A percentile compares a stretch with the other conserved stretches of the same genome.
These are phyloP conservation scores for Cladophialophora carrionii DNA, from an alignment of 2,329 filamentous ascomycete genomes.

Conservation along the genomic window DNA sequence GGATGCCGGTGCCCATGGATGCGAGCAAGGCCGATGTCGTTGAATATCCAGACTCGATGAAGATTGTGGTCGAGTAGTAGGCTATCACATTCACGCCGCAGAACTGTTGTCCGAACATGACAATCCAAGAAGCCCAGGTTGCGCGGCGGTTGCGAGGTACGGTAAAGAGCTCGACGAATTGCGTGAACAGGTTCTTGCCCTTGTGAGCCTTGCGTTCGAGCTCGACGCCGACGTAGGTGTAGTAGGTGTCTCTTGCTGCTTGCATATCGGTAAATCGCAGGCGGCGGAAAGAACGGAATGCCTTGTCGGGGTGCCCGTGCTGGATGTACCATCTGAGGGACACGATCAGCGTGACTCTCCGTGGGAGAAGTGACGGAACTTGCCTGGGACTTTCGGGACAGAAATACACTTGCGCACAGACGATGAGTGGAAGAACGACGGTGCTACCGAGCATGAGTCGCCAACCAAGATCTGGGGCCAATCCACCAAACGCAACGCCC, in stretches of 20 bases:
- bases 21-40: constrained; percentile 59
- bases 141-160: constrained; percentile 66
- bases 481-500: constrained; percentile 52
- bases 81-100: constrained; percentile 62
- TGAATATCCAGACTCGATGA: constrained; percentile 58
- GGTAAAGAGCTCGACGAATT: constrained; percentile 62
- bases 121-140: constrained; percentile 60
- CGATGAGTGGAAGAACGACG: constrained; percentile 63
- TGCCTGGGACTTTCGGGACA: constrained; percentile 62
- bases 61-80: constrained; percentile 68
- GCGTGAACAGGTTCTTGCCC: constrained; percentile 56
- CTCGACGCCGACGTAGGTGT: constrained; percentile 61
- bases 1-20: constrained; percentile 66
- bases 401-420: constrained; percentile 64
- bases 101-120: constrained; percentile 63
- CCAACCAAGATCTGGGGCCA: constrained; percentile 61
- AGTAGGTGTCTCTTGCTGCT: constrained; percentile 61
- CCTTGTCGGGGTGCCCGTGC: constrained; percentile 51
- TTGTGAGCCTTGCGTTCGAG: constrained; percentile 60
- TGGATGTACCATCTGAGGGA: constrained; percentile 49
- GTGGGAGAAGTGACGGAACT: constrained; percentile 28
- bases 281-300: constrained; percentile 54
- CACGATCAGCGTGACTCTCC: neutral
- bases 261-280: constrained; percentile 57
- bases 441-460: constrained; percentile 71